Percentiles rank a stretch among this genome's conserved stretches.
These are phyloP conservation scores for Pseudomassariella vexata DNA, from an alignment of 2,329 filamentous ascomycete species.

Conservation along the genomic window DNA sequence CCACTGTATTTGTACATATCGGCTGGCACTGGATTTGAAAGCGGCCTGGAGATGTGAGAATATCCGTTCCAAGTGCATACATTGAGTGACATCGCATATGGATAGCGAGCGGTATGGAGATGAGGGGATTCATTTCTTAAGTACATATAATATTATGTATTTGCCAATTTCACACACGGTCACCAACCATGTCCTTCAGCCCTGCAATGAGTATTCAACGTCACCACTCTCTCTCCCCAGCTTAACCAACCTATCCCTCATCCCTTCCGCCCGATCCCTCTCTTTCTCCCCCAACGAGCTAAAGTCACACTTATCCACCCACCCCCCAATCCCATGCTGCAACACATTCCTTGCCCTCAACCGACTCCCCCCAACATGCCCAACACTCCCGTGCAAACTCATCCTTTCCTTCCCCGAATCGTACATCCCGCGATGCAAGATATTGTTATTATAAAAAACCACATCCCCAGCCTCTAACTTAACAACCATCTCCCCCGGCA, in stretches of 20 bases:
- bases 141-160: neutral
- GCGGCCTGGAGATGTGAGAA: too few species aligned
- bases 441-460: conserved; percentile 89
- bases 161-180: too few species aligned
- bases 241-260: conserved; percentile 57
- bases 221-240: conserved; percentile 56
- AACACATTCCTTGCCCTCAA: conserved; percentile 65
- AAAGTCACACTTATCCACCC: conserved; percentile 58
- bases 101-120: too few species aligned
- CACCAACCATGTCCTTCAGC: too few species aligned
- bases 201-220: conserved; percentile 58
- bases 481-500: conserved; percentile 63
- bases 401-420: conserved; percentile 52
- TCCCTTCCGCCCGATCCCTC: conserved; percentile 50
- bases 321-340: conserved; percentile 66
- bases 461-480: conserved; percentile 67
- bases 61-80: too few species aligned
- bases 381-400: conserved; percentile 69
- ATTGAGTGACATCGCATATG: too few species aligned
- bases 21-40: too few species aligned
- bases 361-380: conserved; percentile 47
- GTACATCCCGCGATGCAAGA: conserved; percentile 69
- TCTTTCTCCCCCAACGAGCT: conserved; percentile 34
- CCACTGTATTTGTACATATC: too few species aligned
- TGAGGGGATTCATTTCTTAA: too few species aligned